Conservation (phyloP, 2,329 filamentous ascomycete species). For the Botrytis hyacinthi region DNA sequence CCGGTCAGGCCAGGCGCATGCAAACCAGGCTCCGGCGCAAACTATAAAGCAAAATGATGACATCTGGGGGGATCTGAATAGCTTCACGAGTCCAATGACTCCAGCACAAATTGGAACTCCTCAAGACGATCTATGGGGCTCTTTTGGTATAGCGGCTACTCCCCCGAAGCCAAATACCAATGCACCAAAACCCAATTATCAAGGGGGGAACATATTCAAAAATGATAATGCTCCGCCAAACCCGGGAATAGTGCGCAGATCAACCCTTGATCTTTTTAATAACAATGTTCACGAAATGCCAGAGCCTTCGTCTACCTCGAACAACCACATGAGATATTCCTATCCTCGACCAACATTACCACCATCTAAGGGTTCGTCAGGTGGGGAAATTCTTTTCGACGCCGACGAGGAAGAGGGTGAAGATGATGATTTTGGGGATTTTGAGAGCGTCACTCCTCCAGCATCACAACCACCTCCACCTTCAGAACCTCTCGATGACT, state of each 20-base stretch:
- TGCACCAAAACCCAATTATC: slow-evolving; percentile 23
- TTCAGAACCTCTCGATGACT: slow-evolving; percentile 37
- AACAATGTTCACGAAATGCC: slow-evolving; percentile 25
- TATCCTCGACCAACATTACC: background rate
- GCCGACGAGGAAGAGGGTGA: slow-evolving; percentile 45
- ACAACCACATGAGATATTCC: slow-evolving; percentile 15
- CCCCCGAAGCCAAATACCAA: slow-evolving; percentile 21
- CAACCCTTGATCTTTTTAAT: slow-evolving; percentile 35
- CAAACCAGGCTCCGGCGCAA: slow-evolving; percentile 8
- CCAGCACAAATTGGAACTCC: slow-evolving; percentile 13
- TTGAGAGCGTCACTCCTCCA: slow-evolving; percentile 52
- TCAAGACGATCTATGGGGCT: slow-evolving; percentile 36
- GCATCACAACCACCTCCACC: slow-evolving; percentile 24
- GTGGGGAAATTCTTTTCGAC: slow-evolving; percentile 39
- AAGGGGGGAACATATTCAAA: slow-evolving; percentile 14
- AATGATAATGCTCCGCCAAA: slow-evolving; percentile 21
- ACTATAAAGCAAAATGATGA: slow-evolving; percentile 25
- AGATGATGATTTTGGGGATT: slow-evolving; percentile 67
- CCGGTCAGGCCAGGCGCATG: slow-evolving; percentile 26
- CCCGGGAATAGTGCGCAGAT: slow-evolving; percentile 28
- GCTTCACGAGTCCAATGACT: slow-evolving; percentile 24
- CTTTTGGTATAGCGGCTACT: slow-evolving; percentile 29
- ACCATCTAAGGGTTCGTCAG: slow-evolving; percentile 26
- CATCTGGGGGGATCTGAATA: slow-evolving; percentile 31
- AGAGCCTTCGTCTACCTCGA: slow-evolving; percentile 12